These are phyloP conservation scores for Microascus cirrosus DNA, from an alignment of 2,329 filamentous ascomycete species.

Conservation along the genomic window DNA sequence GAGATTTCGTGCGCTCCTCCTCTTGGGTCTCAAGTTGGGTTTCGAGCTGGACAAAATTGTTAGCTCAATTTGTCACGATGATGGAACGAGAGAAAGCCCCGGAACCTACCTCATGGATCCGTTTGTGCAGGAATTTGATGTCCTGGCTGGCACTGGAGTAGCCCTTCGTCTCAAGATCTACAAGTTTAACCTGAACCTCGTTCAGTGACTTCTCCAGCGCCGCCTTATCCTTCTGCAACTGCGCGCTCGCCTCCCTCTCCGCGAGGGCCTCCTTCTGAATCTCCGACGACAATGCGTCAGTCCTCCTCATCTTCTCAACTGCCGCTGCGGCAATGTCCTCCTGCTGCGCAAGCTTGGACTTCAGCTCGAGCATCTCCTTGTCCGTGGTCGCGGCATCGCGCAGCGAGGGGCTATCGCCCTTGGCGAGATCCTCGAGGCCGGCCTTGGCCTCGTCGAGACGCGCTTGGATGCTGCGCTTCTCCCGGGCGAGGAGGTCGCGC, in stretches of 20 bases:
- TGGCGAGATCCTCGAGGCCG: slow-evolving; percentile 77
- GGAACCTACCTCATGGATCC: slow-evolving; percentile 81
- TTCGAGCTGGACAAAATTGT: slow-evolving; percentile 57
- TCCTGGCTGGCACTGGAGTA: slow-evolving; percentile 92
- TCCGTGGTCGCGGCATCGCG: slow-evolving; percentile 84
- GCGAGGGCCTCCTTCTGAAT: slow-evolving; percentile 85
- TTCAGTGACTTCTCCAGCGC: slow-evolving; percentile 80
- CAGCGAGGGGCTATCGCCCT: slow-evolving; percentile 75
- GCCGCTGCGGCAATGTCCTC: slow-evolving; percentile 87
- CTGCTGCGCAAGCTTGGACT: slow-evolving; percentile 78
- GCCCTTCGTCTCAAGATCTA: slow-evolving; percentile 94
- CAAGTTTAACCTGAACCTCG: slow-evolving; percentile 77
- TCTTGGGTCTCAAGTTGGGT: slow-evolving; percentile 76
- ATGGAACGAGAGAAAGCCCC: background rate
- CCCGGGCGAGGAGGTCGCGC: slow-evolving; percentile 71
- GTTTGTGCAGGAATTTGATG: slow-evolving; percentile 86
- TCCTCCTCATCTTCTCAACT: slow-evolving; percentile 92
- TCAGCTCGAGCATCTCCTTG: slow-evolving; percentile 80
- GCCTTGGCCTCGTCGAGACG: slow-evolving; percentile 79
- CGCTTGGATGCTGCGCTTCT: slow-evolving; percentile 82
- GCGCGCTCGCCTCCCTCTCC: slow-evolving; percentile 71
- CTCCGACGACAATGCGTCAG: slow-evolving; percentile 77
- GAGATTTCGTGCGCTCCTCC: slow-evolving; percentile 64
- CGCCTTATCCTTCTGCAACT: slow-evolving; percentile 83
- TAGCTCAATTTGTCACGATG: background rate